These are phyloP conservation scores for Phytophthora tubulina DNA, from an alignment of 352 stramenopile genomes.

Conservation along the genomic window DNA sequence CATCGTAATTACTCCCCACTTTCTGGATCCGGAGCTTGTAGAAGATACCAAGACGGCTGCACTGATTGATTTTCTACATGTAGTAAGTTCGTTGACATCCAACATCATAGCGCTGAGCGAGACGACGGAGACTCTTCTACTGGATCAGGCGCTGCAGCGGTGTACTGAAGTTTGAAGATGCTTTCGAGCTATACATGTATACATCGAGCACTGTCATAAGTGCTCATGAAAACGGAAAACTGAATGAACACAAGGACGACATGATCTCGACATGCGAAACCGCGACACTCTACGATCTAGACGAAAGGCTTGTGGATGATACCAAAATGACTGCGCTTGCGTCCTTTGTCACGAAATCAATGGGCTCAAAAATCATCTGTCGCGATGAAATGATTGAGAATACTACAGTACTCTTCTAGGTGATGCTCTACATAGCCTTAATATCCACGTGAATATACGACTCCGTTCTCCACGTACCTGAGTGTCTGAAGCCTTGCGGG, in stretches of 20 bases:
- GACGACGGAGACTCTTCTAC: slow-evolving; percentile 56
- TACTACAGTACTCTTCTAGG: background rate
- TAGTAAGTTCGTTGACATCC: slow-evolving; percentile 36
- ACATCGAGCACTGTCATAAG: too few relatives aligned
- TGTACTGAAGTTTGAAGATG: background rate
- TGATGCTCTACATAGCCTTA: background rate
- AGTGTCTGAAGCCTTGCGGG: background rate
- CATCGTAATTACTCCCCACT: slow-evolving; percentile 59
- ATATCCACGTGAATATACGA: background rate
- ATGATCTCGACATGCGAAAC: too few relatives aligned
- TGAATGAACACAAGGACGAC: too few relatives aligned
- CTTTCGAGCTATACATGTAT: too few relatives aligned
- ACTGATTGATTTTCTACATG: slow-evolving; percentile 50
- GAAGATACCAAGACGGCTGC: slow-evolving; percentile 37
- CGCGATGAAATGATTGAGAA: too few relatives aligned
- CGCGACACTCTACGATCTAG: too few relatives aligned
- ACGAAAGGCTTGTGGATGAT: too few relatives aligned
- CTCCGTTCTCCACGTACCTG: too few relatives aligned
- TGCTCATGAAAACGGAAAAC: too few relatives aligned
- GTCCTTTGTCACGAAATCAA: too few relatives aligned
- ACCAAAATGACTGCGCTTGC: too few relatives aligned
- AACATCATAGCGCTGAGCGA: slow-evolving; percentile 50
- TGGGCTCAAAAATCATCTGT: too few relatives aligned
- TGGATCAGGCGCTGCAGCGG: slow-evolving; percentile 34
- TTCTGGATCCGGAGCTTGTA: slow-evolving; percentile 39